Evolutionary conservation across 768 basidiomycete genomes (phyloP), one percentile per base, ranked within the genome.

Genomic region (Calocera cornea): DNA sequence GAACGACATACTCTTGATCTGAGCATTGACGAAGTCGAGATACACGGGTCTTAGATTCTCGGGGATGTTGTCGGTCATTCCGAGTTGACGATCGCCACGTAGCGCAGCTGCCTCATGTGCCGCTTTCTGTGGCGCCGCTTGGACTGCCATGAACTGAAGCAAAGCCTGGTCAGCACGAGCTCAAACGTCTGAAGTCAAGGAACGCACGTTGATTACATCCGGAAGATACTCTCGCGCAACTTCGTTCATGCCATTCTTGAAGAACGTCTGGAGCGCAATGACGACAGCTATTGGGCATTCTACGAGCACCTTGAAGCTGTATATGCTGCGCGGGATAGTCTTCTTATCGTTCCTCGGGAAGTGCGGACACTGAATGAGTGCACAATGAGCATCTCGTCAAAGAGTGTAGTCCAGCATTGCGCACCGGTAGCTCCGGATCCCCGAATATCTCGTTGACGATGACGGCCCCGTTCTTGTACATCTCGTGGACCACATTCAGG

Each of bases 1-100:
- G 74, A 91, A 95, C 1, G 93, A 95, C 72, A 97, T 83, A 76
- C 93, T 88, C 92, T 95, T 97, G 75, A 95, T 89, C 75, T 98
- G 95, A 0, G 90, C 88, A 65, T 84, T 85, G 69, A 93, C 84
- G 67, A 95, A 86, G 74, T 97, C 95, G 16, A 83, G 81, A 75
- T 93, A 97, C 12, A 88, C 81, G 40, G 80, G 77, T 14, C 83
- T 73, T 74, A 95, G 95, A 73, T 82, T 83, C 14, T 2, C 19
- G 2, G 54, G 54, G 64, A 97, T 87, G 3, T 83, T 76, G 0
- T 84, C 83, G 1, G 93, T 84, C 79, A 93, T 87, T 17, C 94
- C 91, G 38, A 89, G 81, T 86, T 91, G 95, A 66, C 86, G 81
- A 29, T 84, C 82, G 5, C 90, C 92, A 83, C 86, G 91, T 19